Base-by-base conservation (phyloP, 805 yeast genomes). In the Lipomyces lipofer region DNA sequence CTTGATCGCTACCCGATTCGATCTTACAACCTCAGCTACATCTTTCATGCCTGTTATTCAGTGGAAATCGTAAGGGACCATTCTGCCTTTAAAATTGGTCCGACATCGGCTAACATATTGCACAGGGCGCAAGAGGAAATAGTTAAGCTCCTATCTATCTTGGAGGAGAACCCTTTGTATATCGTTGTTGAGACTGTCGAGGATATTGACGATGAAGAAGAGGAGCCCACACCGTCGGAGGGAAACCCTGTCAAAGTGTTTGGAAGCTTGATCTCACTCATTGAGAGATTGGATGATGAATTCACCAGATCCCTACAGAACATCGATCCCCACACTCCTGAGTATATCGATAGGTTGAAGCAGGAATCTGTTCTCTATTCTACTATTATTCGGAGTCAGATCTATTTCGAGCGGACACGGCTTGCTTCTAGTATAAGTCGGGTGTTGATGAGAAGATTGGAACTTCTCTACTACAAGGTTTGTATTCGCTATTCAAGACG, bases 201-300 rank as follows among this genome's bases (percentile, higher is more conserved):
- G 64, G 95, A 86, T 66, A 78, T 88, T 59, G 85, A 80, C 86
- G 75, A 77, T 74, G 49, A 73, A 47, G 75, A 71, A 52, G 77
- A 85, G 43, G 79, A 54, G 30, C 62, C 60, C 9, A 21, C 36
- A 10, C 47, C 60, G 4, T 49, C 29, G 17, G 59, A 82, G 53
- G 74, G 65, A 7, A 66, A 72, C 19, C 75, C 86, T 57, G 80
- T 81, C 68, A 83, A 80, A 63, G 79, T 94, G 51, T 78, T 84
- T 57, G 99, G 99, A 45, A 87, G 96, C 25, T 76, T 94, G 45
- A 81, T 86, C 45, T 84, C 97, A 7, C 81, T 87, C 56, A 86
- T 92, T 58, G 99, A 92, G 75, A 85, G 97, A 72, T 79, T 94
- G 59, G 97, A 90, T 69, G 98, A 92, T 67, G 99, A 94, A 75